Percentiles rank a stretch among this genome's conserved stretches.
Evolutionary conservation across 2,329 filamentous ascomycete genomes (phyloP).

Genomic region (Magnaporthales sp.): DNA sequence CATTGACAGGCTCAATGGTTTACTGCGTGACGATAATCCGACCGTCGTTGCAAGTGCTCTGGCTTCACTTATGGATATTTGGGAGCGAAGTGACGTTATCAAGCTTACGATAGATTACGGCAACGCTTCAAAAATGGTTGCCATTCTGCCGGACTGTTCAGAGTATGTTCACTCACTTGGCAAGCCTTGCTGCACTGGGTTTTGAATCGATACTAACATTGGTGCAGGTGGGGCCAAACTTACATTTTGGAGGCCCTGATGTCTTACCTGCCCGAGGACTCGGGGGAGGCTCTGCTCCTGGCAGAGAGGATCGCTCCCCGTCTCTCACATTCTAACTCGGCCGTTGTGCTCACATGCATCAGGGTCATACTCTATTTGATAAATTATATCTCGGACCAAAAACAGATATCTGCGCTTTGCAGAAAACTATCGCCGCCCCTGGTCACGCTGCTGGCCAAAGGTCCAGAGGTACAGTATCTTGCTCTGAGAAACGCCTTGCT

Average conservation of each 20-base stretch:
- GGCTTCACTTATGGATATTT: constrained; percentile 90
- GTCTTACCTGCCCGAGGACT: constrained; percentile 93
- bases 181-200: neutral
- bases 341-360: constrained; percentile 92
- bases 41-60: constrained; percentile 94
- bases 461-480: constrained; percentile 96
- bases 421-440: constrained; percentile 90
- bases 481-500: constrained; percentile 88
- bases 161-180: constrained; percentile 53
- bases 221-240: constrained; percentile 84
- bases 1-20: constrained; percentile 81
- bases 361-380: constrained; percentile 94
- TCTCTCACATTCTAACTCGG: constrained; percentile 92
- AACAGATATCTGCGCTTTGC: constrained; percentile 77
- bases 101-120: constrained; percentile 96
- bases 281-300: constrained; percentile 75
- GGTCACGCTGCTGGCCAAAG: constrained; percentile 90
- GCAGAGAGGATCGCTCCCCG: constrained; percentile 94
- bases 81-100: constrained; percentile 95
- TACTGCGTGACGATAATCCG: constrained; percentile 92
- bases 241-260: constrained; percentile 97
- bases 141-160: constrained; percentile 91
- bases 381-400: constrained; percentile 95
- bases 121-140: constrained; percentile 96
- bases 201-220: constrained; percentile 9